Evolutionary conservation across 495 filamentous ascomycete species (phyloP), one percentile per base, ranked within the genome.

Genomic region (Daldinia grandis): DNA sequence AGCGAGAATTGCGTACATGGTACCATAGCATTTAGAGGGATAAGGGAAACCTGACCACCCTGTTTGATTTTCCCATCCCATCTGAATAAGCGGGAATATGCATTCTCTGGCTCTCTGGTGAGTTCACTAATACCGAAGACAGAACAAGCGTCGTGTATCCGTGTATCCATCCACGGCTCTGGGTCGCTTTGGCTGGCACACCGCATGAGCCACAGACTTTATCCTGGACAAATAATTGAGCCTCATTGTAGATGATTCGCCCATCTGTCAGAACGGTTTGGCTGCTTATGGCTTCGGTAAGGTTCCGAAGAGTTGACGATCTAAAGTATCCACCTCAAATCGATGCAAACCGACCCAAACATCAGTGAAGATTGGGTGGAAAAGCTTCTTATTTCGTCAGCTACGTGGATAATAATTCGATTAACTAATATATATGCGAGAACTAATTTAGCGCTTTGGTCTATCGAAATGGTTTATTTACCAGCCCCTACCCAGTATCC

Each of bases 261-360:
- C 59, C 47, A 62, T 71, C 67, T 57, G 50, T 59, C 56, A 64
- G 64, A 63, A 72, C 69, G 69, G 64, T 61, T 57, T 74, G 74
- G 74, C 74, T 75, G 72, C 72, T 75, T 68, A 72, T 68, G 69
- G 69, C 69, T 72, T 72, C 69, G 69, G 64, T 57, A 72, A 49
- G 30, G 31, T 72, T 65, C 69, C 69, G 69, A 72, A 30, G n/a
- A 62, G n/a, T 65, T 37, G 19, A 58, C 66, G 68, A 71, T 66
- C 58, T 53, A 30, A 47, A 37, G 57, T 71, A 62, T 62, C 68
- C 68, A 71, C 68, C 53, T 42, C 51, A 15, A 66, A 57, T 58
- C 30, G 27, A 56, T 35, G 24, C n/a, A 10, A 30, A 40, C 14
- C 28, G 5, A 30, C 5, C 10, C 9, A 33, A 35, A 35, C 49